Evolutionary conservation across 23 red algal species (phyloP), one percentile per base, ranked within the genome.

Genomic region (Gracilariopsis chorda): DNA sequence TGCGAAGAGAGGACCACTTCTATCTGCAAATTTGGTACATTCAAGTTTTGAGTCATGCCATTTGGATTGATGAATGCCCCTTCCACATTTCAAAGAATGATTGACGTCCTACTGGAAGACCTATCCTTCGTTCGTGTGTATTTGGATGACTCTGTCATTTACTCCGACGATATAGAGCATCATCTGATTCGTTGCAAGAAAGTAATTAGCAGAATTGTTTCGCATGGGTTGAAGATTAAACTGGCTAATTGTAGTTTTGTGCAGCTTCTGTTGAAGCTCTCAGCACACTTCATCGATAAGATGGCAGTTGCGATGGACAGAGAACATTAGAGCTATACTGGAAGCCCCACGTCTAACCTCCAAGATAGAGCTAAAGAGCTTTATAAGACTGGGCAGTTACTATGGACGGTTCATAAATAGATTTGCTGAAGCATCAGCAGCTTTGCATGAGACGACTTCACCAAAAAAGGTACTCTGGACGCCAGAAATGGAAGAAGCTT

Each of bases 1-100:
- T 2, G n/a, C 6, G 27, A 68, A 14, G 78, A 71, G 55, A 71
- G 0, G 78, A 83, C 1, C 4, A 45, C 58, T 13, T 4, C 62
- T 20, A 41, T 65, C 20, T 10, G 53, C 10, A 59, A 58, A 5
- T 1, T 40, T 27, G 58, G 55, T 20, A 73, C 55, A 5, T 83
- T 1, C 55, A 40, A 83, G 5, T 83, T 37, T 13, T 30, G 27
- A 42, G n/a, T 65, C 0, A 83, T 83, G 0, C 78, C 78, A 25
- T 83, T 83, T 19, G 55, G 78, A 13, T 17, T 69, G 14, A 83
- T 65, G 23, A 83, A 83, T 65, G 78, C 53, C 3, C 78, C 55
- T 19, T 59, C 51, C 27, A 83, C 43, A 0, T 83, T 83, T 0
- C 78, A 83, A 0, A 30, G 78, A 29, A 23, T 45, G 25, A 59